Conservation (phyloP, 2,329 filamentous ascomycete species). For the Colletotrichum theobromicola region DNA sequence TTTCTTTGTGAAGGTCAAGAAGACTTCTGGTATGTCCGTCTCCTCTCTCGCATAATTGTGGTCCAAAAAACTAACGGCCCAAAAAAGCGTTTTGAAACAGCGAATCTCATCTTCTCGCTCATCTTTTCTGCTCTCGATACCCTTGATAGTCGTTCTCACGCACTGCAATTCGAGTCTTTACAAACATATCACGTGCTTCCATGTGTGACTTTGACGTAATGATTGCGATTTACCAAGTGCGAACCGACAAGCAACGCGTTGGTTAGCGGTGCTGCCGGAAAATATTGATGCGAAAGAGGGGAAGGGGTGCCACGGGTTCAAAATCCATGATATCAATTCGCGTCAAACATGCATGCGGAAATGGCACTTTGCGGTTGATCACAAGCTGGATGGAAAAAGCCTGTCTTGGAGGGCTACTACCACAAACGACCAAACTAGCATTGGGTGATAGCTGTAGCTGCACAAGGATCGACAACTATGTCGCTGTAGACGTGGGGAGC, state of each 20-base stretch:
- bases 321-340: conserved; percentile 4
- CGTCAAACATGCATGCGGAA: conserved; percentile 2
- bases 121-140: background rate
- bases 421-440: too few relatives aligned
- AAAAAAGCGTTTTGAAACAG: background rate
- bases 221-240: background rate
- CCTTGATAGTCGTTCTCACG: background rate
- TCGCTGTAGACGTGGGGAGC: background rate
- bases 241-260: background rate
- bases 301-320: background rate
- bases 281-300: background rate
- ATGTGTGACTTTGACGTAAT: conserved; percentile 8
- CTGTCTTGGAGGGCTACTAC: background rate
- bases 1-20: background rate
- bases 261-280: background rate
- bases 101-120: background rate
- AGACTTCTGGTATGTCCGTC: background rate
- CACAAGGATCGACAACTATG: background rate
- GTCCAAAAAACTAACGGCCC: background rate
- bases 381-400: background rate
- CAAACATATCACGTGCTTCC: background rate
- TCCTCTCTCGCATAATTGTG: background rate
- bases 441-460: background rate
- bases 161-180: background rate
- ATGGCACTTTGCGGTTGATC: background rate